Evolutionary conservation across 176 grass and related monocot species (phyloP).

Genomic region (Cenchrus americanus): DNA sequence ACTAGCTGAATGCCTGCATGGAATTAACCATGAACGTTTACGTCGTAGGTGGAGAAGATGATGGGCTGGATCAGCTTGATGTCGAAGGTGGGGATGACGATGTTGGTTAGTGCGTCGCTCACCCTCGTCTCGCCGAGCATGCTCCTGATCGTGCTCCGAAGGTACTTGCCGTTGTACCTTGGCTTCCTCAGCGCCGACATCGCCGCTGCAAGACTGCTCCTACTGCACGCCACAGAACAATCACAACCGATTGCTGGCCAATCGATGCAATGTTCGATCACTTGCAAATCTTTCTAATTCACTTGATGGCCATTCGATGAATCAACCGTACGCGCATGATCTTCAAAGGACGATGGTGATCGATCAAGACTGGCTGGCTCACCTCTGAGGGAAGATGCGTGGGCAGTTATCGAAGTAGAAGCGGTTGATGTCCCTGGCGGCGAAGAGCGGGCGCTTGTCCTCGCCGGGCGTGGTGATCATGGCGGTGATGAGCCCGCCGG

Average conservation of each 20-base stretch:
- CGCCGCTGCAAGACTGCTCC: background rate
- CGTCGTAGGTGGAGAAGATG: constrained; percentile 69
- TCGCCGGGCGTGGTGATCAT: constrained; percentile 51
- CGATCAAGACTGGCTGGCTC: background rate
- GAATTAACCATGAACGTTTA: background rate
- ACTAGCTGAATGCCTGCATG: background rate
- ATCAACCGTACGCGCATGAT: background rate
- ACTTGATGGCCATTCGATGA: background rate
- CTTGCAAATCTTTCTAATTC: background rate
- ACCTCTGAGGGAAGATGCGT: constrained; percentile 48
- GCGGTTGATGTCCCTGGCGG: constrained; percentile 41
- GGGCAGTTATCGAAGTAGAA: constrained; percentile 58
- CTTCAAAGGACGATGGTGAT: background rate
- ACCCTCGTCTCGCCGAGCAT: constrained; percentile 59
- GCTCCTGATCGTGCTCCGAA: constrained; percentile 45
- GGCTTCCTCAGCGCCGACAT: constrained; percentile 30
- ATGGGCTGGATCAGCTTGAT: constrained; percentile 55
- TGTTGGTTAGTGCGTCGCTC: constrained; percentile 55
- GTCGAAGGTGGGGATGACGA: constrained; percentile 69
- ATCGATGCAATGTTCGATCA: background rate
- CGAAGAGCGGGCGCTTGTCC: constrained; percentile 50
- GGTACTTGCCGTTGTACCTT: constrained; percentile 55
- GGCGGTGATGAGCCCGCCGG: constrained; percentile 57
- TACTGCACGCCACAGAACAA: background rate
- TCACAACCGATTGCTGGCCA: background rate